phyloP scores from a whole-genome alignment of 2,329 filamentous ascomycete species.

The Pseudogymnoascus sp. region DNA sequence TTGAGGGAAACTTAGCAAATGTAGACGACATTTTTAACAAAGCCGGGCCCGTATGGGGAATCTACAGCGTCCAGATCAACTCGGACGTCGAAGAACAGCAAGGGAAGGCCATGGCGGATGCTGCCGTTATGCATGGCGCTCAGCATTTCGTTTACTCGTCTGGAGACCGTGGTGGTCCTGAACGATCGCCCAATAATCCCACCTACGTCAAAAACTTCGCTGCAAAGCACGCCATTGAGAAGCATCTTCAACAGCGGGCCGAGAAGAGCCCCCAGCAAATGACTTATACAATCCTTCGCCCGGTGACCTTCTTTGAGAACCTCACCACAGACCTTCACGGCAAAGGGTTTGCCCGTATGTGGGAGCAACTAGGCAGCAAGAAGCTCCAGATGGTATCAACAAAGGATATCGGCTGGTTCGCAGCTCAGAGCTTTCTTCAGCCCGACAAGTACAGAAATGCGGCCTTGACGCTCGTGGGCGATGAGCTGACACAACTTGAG shows the following conservation, averaged over 20 bases:
- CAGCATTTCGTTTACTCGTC: slow-evolving; percentile 55
- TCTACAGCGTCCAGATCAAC: slow-evolving; percentile 50
- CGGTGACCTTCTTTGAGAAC: slow-evolving; percentile 49
- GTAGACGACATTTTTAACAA: slow-evolving; percentile 43
- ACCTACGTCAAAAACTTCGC: slow-evolving; percentile 55
- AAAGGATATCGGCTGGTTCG: slow-evolving; percentile 38
- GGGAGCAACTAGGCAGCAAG: slow-evolving; percentile 20
- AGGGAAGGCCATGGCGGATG: slow-evolving; percentile 51
- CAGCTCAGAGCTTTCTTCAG: slow-evolving; percentile 34
- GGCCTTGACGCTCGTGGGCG: slow-evolving; percentile 36
- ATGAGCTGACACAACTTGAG: slow-evolving; percentile 33
- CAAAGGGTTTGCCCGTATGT: background rate
- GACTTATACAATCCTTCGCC: slow-evolving; percentile 49
- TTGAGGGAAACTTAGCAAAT: slow-evolving; percentile 53
- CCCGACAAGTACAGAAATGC: slow-evolving; percentile 31
- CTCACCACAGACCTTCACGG: slow-evolving; percentile 7
- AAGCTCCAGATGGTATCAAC: slow-evolving; percentile 35
- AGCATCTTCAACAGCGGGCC: slow-evolving; percentile 44
- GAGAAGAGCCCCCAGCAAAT: slow-evolving; percentile 32
- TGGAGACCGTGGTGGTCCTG: slow-evolving; percentile 51
- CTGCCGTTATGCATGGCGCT: slow-evolving; percentile 46
- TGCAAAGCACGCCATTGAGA: slow-evolving; percentile 53
- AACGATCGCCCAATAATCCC: slow-evolving; percentile 40
- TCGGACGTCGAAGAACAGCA: slow-evolving; percentile 41
- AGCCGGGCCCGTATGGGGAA: slow-evolving; percentile 47